Evolutionary conservation across 176 grass and related monocot genomes (phyloP), one percentile per base, ranked within the genome.

Genomic region (Microstegium vimineum): DNA sequence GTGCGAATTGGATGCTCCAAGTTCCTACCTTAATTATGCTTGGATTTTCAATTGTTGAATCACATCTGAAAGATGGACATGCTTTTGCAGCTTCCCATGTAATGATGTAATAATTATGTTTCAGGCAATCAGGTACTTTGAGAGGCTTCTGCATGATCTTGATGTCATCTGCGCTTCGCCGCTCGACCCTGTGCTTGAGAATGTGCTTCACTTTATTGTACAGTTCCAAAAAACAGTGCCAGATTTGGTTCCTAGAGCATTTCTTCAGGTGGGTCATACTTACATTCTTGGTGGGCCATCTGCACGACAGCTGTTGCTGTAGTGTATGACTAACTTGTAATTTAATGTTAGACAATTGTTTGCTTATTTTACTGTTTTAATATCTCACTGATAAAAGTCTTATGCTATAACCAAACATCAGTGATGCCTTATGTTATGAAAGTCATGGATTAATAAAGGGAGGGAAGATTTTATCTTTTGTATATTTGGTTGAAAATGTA

Each of bases 71-170:
- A 79, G 66, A 49, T 84, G 6, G 4, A 62, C 74, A 68, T 15
- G 1, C 37, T 45, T 83, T 88, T 36, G 38, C 49, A 80, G 66
- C 36, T 38, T 88, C 1, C 43, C n/a, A 84, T 70, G 41, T 69
- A 62, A 85, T 81, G 13, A 6, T 11, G 23, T 63, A 33, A 76
- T 71, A 77, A 30, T 85, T 60, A 74, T 62, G 8, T 93, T 89
- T 51, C 89, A 98, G 96, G 93, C 89, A 88, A 70, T 91, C 43
- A 73, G 40, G 54, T 98, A 98, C 81, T 95, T 93, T 88, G 92
- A 95, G 82, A 98, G 93, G 90, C 96, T 98, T 81, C 67, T 98
- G 69, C 85, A 88, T 88, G 92, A 95, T 87, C 87, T 98, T 34
- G 83, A 93, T 84, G 51, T 90, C 79, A 78, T 95, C 51, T 98